Conservation (phyloP, 2,329 filamentous ascomycete genomes). For the Lachnum nothofagi region DNA sequence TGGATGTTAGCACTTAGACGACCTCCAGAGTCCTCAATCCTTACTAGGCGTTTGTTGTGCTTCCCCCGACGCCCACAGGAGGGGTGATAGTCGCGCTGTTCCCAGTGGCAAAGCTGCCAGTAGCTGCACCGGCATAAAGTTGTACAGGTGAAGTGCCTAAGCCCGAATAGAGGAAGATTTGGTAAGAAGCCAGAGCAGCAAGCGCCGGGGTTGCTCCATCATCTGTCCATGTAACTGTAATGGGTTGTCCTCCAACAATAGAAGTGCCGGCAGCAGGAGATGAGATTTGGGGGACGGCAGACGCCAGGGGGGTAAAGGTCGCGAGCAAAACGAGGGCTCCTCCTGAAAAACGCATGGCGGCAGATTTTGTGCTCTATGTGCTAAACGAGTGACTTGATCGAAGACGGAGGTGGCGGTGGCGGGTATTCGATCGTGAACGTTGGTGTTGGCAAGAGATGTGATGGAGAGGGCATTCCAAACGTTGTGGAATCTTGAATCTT, state of each 20-base stretch:
- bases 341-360: slow-evolving; percentile 22
- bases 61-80: slow-evolving; percentile 25
- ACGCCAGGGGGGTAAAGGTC: slow-evolving; percentile 20
- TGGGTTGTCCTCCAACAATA: slow-evolving; percentile 43
- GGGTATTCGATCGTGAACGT: not conserved
- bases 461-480: not conserved
- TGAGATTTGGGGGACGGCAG: slow-evolving; percentile 42
- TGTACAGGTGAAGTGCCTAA: slow-evolving; percentile 44
- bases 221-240: slow-evolving; percentile 54
- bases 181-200: slow-evolving; percentile 48
- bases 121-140: slow-evolving; percentile 42
- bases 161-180: slow-evolving; percentile 56
- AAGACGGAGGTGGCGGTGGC: not conserved
- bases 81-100: slow-evolving; percentile 27
- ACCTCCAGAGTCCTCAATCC: not conserved
- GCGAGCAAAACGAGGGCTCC: slow-evolving; percentile 19
- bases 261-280: slow-evolving; percentile 47
- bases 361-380: not conserved
- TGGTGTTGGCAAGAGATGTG: not conserved
- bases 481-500: not conserved
- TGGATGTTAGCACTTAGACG: slow-evolving; percentile 5
- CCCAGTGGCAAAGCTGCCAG: slow-evolving; percentile 21
- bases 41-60: slow-evolving; percentile 32
- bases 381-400: slow-evolving; percentile 22
- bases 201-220: slow-evolving; percentile 46